phyloP scores from a whole-genome alignment of 306 rosid genomes.

The Prunus kanzakura region DNA sequence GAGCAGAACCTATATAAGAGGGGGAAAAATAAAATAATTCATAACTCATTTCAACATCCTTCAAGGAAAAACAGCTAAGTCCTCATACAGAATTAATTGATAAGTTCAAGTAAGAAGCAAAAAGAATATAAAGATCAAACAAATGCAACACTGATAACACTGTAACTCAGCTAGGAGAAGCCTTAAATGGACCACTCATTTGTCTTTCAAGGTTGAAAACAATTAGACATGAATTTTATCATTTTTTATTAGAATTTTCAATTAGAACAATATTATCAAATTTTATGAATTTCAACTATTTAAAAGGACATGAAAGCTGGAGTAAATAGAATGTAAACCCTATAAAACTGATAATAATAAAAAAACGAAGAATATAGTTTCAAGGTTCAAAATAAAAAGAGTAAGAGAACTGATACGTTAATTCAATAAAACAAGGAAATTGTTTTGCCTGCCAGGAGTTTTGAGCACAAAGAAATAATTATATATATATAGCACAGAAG shows the following conservation, averaged over 20 bases:
- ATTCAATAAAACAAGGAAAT: neutral
- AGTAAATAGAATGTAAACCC: neutral
- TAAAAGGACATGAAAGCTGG: neutral
- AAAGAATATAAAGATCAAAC: neutral
- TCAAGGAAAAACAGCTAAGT: neutral
- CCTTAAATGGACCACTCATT: too few species aligned
- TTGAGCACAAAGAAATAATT: neutral
- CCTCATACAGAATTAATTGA: neutral
- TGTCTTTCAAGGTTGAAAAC: too few species aligned
- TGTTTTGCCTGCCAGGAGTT: neutral
- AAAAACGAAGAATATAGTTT: neutral
- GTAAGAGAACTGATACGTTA: neutral
- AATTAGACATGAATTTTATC: neutral
- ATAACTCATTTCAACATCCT: neutral
- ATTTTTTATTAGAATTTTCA: too few species aligned
- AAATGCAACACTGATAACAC: neutral
- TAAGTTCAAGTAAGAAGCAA: neutral
- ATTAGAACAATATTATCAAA: too few species aligned
- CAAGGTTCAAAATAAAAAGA: neutral
- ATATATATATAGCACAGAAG: neutral
- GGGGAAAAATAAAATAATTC: slow-evolving; percentile 4
- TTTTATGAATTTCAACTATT: too few species aligned
- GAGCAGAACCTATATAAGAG: slow-evolving; percentile 61
- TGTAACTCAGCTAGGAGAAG: too few species aligned
- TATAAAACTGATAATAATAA: too few species aligned